Percentiles rank a stretch among this genome's conserved stretches.
Conservation (phyloP, 2,329 filamentous ascomycete genomes). For the Lachnellula arida region DNA sequence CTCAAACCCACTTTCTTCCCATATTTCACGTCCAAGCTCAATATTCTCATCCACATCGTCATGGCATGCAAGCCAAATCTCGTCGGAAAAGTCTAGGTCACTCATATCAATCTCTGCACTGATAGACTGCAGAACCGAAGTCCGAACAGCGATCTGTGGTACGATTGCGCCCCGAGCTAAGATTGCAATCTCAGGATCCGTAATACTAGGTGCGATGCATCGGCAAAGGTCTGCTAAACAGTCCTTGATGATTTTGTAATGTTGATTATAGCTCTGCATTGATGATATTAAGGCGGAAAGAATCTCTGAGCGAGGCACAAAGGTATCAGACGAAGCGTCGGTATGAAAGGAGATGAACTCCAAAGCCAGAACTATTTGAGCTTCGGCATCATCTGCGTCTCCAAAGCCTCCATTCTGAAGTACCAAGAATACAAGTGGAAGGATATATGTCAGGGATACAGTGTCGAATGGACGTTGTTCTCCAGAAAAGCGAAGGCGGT, state of each 20-base stretch:
- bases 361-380: constrained; percentile 82
- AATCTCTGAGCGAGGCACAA: constrained; percentile 71
- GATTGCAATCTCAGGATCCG: constrained; percentile 62
- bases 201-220: constrained; percentile 79
- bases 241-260: constrained; percentile 94
- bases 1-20: constrained; percentile 86
- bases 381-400: constrained; percentile 73
- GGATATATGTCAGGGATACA: constrained; percentile 79
- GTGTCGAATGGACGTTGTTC: constrained; percentile 93
- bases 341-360: constrained; percentile 90
- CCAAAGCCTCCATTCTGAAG: constrained; percentile 76
- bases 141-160: constrained; percentile 72
- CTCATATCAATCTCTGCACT: constrained; percentile 89
- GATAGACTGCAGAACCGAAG: constrained; percentile 81
- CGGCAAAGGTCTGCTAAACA: constrained; percentile 83
- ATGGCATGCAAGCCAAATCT: constrained; percentile 91
- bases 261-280: constrained; percentile 85
- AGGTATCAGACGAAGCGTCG: constrained; percentile 66
- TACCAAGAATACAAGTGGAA: constrained; percentile 76
- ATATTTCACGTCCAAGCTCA: constrained; percentile 80
- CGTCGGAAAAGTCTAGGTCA: constrained; percentile 77
- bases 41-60: constrained; percentile 86
- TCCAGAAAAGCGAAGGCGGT: constrained; percentile 81
- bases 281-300: constrained; percentile 68
- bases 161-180: constrained; percentile 78